phyloP scores from a whole-genome alignment of 2,329 filamentous ascomycete genomes.

The Aschersonia sp. region DNA sequence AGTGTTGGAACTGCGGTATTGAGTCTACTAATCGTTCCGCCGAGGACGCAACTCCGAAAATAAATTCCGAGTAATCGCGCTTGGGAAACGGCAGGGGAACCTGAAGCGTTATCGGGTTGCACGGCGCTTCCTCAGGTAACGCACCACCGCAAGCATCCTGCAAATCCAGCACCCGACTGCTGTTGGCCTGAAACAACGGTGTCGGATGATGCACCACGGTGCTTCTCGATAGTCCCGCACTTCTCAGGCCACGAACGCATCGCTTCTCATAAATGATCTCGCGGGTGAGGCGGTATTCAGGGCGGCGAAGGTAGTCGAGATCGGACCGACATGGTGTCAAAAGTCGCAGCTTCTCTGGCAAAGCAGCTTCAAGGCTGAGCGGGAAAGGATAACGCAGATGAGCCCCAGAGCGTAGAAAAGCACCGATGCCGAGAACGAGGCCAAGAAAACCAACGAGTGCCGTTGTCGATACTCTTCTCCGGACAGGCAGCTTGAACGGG shows the following conservation, averaged over 20 bases:
- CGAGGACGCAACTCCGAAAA: constrained; percentile 44
- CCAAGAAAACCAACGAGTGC: background rate
- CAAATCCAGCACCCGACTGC: constrained; percentile 15
- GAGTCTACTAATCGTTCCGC: constrained; percentile 34
- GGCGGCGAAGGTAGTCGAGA: constrained; percentile 15
- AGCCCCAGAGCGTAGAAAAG: constrained; percentile 4
- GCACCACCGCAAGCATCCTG: constrained; percentile 11
- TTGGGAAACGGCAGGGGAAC: constrained; percentile 29
- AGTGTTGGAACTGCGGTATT: constrained; percentile 36
- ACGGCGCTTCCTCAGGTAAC: constrained; percentile 4
- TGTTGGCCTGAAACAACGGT: constrained; percentile 18
- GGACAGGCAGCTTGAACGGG: constrained; percentile 3
- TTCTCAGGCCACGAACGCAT: constrained; percentile 24
- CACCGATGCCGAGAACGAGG: constrained; percentile 2
- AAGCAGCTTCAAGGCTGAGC: constrained; percentile 9
- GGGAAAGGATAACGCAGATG: constrained; percentile 7
- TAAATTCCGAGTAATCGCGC: constrained; percentile 31
- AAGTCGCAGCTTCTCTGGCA: constrained; percentile 6
- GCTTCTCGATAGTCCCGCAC: constrained; percentile 18
- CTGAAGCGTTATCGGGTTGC: constrained; percentile 29
- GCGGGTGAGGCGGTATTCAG: constrained; percentile 20
- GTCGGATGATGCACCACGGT: constrained; percentile 20
- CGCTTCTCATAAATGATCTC: constrained; percentile 28
- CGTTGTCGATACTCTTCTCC: constrained; percentile 1
- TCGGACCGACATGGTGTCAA: constrained; percentile 10